phyloP scores from a whole-genome alignment of 768 basidiomycete species.

The Auriculariales sp. region DNA sequence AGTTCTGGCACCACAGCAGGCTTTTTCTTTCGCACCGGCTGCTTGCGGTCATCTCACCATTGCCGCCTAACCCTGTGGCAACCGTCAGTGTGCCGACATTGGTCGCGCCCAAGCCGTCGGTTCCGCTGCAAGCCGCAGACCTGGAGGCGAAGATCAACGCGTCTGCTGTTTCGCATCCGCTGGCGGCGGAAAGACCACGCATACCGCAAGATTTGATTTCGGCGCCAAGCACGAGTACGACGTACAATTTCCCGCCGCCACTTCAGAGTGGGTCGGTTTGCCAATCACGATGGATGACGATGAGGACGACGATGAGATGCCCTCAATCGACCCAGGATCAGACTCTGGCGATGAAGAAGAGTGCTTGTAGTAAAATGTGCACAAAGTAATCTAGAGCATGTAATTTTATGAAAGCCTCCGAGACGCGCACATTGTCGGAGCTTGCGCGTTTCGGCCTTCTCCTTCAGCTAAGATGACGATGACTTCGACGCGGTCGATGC shows the following conservation, averaged over 20 bases:
- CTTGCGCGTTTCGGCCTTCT: not conserved
- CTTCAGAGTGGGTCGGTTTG: not conserved
- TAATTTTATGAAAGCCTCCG: too few relatives aligned
- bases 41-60: too few relatives aligned
- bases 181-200: not conserved
- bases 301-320: conserved; percentile 62
- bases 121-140: not conserved
- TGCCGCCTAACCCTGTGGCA: too few relatives aligned
- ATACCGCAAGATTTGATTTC: conserved; percentile 8
- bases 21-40: too few relatives aligned
- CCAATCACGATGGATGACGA: conserved; percentile 18
- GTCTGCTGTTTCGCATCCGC: not conserved
- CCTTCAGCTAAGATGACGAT: not conserved
- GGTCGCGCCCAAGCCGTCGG: not conserved
- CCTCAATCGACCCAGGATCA: conserved; percentile 61
- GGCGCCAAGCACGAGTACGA: conserved; percentile 2
- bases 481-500: not conserved
- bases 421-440: too few relatives aligned
- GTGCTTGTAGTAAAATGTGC: not conserved
- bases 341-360: conserved; percentile 48
- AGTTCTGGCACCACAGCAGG: too few relatives aligned
- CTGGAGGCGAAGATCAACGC: not conserved
- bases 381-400: not conserved
- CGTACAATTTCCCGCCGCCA: not conserved
- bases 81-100: too few relatives aligned